A percentile compares a stretch with the other conserved stretches of the same genome.
These are phyloP conservation scores for Chamaenerion angustifolium DNA, from an alignment of 345 rosid species.

Conservation along the genomic window DNA sequence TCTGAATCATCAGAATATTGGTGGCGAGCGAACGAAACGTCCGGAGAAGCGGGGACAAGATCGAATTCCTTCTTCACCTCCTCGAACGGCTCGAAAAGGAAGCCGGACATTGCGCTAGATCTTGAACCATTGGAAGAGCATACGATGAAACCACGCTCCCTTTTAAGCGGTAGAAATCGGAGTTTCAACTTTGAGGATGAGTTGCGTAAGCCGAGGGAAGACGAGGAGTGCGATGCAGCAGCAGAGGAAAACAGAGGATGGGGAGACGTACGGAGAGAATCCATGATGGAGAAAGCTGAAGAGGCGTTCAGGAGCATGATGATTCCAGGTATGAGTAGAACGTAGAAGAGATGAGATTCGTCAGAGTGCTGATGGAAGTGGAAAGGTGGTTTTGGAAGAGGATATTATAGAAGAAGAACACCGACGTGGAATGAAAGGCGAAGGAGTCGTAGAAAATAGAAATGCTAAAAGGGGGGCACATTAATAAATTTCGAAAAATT, in stretches of 20 bases:
- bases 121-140: conserved; percentile 5
- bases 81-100: conserved; percentile 51
- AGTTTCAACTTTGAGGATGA: background rate
- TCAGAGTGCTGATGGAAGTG: too few species aligned
- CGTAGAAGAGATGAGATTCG: too few species aligned
- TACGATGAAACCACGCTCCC: background rate
- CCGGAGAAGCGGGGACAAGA: conserved; percentile 36
- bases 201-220: background rate
- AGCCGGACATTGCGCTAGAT: conserved; percentile 12
- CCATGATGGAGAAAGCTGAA: background rate
- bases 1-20: conserved; percentile 35
- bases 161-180: background rate
- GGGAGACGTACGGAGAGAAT: too few species aligned
- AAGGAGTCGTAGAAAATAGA: background rate
- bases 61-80: conserved; percentile 55
- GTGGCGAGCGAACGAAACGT: conserved; percentile 60
- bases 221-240: background rate
- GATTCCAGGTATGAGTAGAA: too few species aligned
- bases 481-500: too few species aligned
- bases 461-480: background rate
- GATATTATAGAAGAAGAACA: background rate
- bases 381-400: background rate
- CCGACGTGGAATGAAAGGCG: too few species aligned
- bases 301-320: background rate
- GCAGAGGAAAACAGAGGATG: background rate